Conservation (phyloP, 441 rosid species). For the Syzygium syzygioides region DNA sequence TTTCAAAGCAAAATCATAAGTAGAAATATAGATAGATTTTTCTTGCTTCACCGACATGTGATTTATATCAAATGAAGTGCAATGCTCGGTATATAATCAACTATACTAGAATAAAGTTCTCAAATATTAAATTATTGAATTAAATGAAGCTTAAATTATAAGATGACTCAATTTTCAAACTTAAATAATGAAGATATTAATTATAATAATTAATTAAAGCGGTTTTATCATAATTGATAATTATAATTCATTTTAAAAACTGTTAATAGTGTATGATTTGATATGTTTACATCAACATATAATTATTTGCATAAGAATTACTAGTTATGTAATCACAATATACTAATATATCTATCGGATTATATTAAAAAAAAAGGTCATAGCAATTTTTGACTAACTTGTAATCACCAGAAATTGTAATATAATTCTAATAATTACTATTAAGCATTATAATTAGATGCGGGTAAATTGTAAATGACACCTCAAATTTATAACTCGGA, state of each 20-base stretch:
- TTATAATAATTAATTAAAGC: background rate
- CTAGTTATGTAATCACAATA: too few relatives aligned
- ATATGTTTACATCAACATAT: too few relatives aligned
- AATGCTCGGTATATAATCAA: accelerated
- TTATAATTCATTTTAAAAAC: background rate
- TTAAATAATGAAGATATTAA: background rate
- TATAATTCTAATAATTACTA: too few relatives aligned
- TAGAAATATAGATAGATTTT: background rate
- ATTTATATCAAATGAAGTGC: background rate
- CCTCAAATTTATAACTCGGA: too few relatives aligned
- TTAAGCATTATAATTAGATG: too few relatives aligned
- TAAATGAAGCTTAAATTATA: background rate
- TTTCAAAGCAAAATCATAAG: background rate
- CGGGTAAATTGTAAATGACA: too few relatives aligned
- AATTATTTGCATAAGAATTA: too few relatives aligned
- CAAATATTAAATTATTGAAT: background rate
- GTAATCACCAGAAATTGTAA: too few relatives aligned
- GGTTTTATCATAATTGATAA: too few relatives aligned
- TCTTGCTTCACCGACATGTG: background rate
- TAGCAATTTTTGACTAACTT: too few relatives aligned
- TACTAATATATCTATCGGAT: too few relatives aligned
- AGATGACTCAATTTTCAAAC: background rate
- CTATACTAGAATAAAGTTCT: background rate
- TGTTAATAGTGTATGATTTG: background rate
- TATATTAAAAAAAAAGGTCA: too few relatives aligned